A percentile compares a stretch with the other conserved stretches of the same genome.
Evolutionary conservation across 768 basidiomycete genomes (phyloP).

Genomic region (Suillus clintonianus): DNA sequence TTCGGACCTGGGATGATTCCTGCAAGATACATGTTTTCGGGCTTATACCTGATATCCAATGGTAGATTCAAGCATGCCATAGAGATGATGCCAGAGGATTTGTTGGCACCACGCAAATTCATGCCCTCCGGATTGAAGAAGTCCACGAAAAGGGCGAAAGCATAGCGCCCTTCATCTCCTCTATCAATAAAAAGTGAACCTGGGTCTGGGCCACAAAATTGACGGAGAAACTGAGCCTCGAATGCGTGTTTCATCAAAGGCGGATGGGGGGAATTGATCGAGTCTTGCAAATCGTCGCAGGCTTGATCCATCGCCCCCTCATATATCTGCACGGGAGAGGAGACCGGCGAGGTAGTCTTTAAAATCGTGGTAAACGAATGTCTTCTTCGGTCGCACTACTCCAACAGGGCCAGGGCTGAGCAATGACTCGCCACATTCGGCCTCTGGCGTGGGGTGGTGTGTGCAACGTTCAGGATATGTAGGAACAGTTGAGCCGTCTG

Average conservation of each 20-base stretch:
- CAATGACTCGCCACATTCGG: not conserved
- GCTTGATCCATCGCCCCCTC: not conserved
- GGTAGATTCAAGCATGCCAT: too few relatives aligned
- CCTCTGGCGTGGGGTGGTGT: not conserved
- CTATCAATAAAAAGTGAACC: too few relatives aligned
- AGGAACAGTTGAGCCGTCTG: not conserved
- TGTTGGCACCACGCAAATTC: not conserved
- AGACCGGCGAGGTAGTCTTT: not conserved
- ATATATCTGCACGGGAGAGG: not conserved
- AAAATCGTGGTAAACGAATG: constrained; percentile 3
- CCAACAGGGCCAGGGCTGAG: not conserved
- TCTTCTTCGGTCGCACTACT: not conserved
- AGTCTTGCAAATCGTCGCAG: not conserved
- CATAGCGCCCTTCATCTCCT: constrained; percentile 5
- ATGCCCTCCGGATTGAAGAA: constrained; percentile 7
- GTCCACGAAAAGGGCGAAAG: constrained; percentile 5
- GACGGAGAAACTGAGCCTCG: too few relatives aligned
- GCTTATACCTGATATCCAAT: too few relatives aligned
- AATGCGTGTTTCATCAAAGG: too few relatives aligned
- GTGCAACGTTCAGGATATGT: not conserved
- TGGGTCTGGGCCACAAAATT: too few relatives aligned
- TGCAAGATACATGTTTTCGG: too few relatives aligned
- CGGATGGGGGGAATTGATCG: not conserved
- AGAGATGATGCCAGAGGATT: not conserved
- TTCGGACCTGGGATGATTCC: too few relatives aligned